phyloP scores from a whole-genome alignment of 179 eudicot species.

The Spergularia azorica region DNA sequence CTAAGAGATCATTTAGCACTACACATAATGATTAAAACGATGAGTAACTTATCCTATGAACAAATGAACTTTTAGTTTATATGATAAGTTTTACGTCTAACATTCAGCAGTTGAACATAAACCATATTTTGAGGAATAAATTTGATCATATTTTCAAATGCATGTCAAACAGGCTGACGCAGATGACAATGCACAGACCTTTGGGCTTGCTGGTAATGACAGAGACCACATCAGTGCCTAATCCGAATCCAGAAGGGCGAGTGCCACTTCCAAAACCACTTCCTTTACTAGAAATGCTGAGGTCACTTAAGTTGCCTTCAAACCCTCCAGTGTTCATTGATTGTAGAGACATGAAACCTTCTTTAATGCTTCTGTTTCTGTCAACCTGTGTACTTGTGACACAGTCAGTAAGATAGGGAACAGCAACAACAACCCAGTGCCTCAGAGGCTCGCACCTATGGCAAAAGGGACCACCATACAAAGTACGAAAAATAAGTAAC shows the following conservation, averaged over 20 bases:
- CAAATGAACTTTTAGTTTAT: no score
- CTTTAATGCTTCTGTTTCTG: constrained; percentile 67
- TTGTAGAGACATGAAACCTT: constrained; percentile 66
- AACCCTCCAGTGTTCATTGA: constrained; percentile 71
- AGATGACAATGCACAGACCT: constrained; percentile 45
- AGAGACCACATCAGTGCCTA: constrained; percentile 55
- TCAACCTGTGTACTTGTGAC: constrained; percentile 62
- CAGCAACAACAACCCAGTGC: no score
- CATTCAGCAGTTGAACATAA: background rate
- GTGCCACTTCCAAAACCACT: constrained; percentile 35
- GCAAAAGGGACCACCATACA: no score
- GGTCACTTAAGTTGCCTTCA: constrained; percentile 63
- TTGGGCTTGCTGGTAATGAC: constrained; percentile 55
- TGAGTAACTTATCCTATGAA: no score
- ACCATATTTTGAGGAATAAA: background rate
- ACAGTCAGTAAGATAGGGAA: background rate
- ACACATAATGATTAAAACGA: no score
- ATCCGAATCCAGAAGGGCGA: constrained; percentile 53
- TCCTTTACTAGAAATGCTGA: constrained; percentile 38
- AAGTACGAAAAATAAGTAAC: background rate
- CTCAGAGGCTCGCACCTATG: no score
- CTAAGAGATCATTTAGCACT: no score
- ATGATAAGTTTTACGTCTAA: background rate
- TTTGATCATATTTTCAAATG: background rate
- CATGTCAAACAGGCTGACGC: background rate